Percentiles rank a stretch among this genome's conserved stretches.
Conservation (phyloP, 2,329 filamentous ascomycete genomes). For the Fusarium albosuccineum region DNA sequence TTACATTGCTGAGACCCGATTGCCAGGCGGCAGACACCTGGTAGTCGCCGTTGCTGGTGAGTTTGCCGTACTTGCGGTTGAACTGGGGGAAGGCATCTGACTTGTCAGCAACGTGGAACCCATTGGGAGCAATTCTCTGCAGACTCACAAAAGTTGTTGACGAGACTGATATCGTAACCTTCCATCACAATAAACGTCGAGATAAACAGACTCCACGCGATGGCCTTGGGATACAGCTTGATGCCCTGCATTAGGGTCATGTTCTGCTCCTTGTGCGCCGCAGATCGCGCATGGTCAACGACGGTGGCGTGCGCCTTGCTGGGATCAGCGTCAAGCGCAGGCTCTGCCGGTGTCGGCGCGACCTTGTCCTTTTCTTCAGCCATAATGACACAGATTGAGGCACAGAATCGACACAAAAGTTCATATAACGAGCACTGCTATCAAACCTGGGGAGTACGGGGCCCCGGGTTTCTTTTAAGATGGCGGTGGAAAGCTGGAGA, state of each 20-base stretch:
- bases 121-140: too few relatives aligned
- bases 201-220: conserved; percentile 39
- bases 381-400: background rate
- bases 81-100: conserved; percentile 40
- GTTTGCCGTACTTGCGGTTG: conserved; percentile 38
- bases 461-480: conserved; percentile 8
- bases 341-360: background rate
- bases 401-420: background rate
- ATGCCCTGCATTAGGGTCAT: conserved; percentile 43
- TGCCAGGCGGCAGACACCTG: conserved; percentile 41
- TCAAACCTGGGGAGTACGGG: conserved; percentile 4
- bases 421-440: background rate
- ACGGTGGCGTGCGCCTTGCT: conserved; percentile 39
- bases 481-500: conserved; percentile 11
- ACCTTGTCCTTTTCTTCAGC: conserved; percentile 6
- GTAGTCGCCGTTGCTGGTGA: conserved; percentile 35
- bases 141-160: conserved; percentile 41
- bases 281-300: conserved; percentile 38
- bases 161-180: conserved; percentile 37
- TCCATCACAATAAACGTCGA: conserved; percentile 44
- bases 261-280: conserved; percentile 35
- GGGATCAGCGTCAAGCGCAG: conserved; percentile 10
- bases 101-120: background rate
- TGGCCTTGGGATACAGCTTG: conserved; percentile 40
- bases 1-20: conserved; percentile 38